These are phyloP conservation scores for Podaxis sp. DNA, from an alignment of 768 basidiomycete genomes.

Conservation along the genomic window DNA sequence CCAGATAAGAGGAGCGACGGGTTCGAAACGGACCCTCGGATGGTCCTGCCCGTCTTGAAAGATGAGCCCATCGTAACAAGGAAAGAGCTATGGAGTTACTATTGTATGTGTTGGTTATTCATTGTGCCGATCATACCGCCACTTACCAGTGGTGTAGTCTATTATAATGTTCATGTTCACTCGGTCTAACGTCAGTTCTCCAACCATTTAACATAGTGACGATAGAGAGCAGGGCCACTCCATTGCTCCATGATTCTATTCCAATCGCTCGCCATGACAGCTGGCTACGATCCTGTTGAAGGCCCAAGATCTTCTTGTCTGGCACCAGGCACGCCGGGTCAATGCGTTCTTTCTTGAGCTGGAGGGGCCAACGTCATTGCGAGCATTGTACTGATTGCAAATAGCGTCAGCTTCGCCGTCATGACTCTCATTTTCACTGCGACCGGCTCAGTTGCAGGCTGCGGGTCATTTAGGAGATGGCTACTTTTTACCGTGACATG, in stretches of 20 bases:
- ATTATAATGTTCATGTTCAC: slow-evolving; percentile 62
- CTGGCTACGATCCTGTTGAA: slow-evolving; percentile 71
- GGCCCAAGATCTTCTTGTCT: slow-evolving; percentile 73
- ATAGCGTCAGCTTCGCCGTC: slow-evolving; percentile 74
- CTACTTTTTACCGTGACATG: slow-evolving; percentile 68
- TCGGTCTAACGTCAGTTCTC: not conserved
- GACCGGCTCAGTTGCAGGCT: slow-evolving; percentile 72
- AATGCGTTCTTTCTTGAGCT: slow-evolving; percentile 79
- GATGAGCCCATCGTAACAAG: slow-evolving; percentile 72
- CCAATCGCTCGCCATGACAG: too few relatives aligned
- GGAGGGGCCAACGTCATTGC: slow-evolving; percentile 71
- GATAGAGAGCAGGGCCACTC: slow-evolving; percentile 66
- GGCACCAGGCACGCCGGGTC: slow-evolving; percentile 56
- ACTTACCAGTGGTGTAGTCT: slow-evolving; percentile 44
- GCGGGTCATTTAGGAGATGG: slow-evolving; percentile 77
- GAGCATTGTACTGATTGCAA: slow-evolving; percentile 75
- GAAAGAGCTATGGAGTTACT: slow-evolving; percentile 79
- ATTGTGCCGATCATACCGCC: not conserved
- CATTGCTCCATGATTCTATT: too few relatives aligned
- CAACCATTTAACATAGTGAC: not conserved
- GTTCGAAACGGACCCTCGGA: not conserved
- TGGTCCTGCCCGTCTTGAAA: slow-evolving; percentile 18
- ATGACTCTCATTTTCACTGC: slow-evolving; percentile 85
- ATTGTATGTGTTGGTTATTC: slow-evolving; percentile 38
- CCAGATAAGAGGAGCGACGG: not conserved